A percentile compares a stretch with the other conserved stretches of the same genome.
Evolutionary conservation across 2,329 filamentous ascomycete genomes (phyloP).

Genomic region (Delphinella strobiligena): DNA sequence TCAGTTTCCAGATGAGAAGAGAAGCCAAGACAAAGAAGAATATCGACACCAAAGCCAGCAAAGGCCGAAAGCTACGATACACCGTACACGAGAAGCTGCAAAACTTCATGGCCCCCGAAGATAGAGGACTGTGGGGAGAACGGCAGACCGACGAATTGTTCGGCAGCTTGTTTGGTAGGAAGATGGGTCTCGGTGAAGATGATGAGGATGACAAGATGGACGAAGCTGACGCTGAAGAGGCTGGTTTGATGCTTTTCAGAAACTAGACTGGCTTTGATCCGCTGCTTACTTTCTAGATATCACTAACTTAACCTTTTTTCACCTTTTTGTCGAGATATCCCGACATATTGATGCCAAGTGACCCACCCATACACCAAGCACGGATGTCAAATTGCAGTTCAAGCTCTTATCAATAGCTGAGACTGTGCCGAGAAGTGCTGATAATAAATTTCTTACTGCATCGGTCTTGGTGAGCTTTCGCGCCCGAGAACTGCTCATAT

Average conservation of each 20-base stretch:
- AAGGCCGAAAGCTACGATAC: constrained; percentile 87
- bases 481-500: too few relatives aligned
- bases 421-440: too few relatives aligned
- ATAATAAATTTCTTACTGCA: too few relatives aligned
- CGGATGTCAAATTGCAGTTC: too few relatives aligned
- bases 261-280: constrained; percentile 8
- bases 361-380: too few relatives aligned
- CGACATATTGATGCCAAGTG: too few relatives aligned
- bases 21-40: constrained; percentile 75
- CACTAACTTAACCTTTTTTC: too few relatives aligned
- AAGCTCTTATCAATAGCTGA: too few relatives aligned
- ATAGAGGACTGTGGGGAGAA: constrained; percentile 67
- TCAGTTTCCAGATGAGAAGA: constrained; percentile 39
- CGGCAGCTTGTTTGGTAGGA: constrained; percentile 37
- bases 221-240: constrained; percentile 21
- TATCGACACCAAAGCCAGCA: constrained; percentile 89
- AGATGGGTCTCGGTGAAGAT: constrained; percentile 31
- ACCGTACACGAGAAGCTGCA: constrained; percentile 94
- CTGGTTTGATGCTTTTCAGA: constrained; percentile 21
- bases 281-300: background rate
- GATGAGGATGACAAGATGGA: constrained; percentile 21
- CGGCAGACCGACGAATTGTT: constrained; percentile 58
- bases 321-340: too few relatives aligned
- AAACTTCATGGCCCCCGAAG: constrained; percentile 94
- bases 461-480: too few relatives aligned